Percentiles rank a stretch among this genome's conserved stretches.
These are phyloP conservation scores for Desmodesmus armatus DNA, from an alignment of 139 green algal genomes.

Conservation along the genomic window DNA sequence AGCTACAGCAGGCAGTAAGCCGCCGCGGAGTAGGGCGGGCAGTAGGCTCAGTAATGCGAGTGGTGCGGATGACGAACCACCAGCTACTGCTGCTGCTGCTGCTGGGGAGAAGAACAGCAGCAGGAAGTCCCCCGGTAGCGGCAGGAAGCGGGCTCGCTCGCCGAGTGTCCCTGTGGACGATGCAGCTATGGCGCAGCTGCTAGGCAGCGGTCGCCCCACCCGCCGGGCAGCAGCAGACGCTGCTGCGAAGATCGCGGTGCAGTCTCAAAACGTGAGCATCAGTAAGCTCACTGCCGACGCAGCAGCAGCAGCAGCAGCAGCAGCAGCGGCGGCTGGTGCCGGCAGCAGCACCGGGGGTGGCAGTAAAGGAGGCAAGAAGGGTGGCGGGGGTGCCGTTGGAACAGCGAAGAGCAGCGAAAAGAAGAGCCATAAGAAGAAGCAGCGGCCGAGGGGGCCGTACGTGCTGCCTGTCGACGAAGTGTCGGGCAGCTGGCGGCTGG, in stretches of 20 bases:
- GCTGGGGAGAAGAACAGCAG: not conserved
- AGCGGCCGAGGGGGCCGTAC: not conserved
- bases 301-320: not conserved
- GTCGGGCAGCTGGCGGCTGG: constrained; percentile 27
- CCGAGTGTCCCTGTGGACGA: too few species aligned
- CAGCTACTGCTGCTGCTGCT: not conserved
- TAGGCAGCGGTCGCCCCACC: not conserved
- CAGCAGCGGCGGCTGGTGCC: not conserved
- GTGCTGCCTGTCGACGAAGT: constrained; percentile 35
- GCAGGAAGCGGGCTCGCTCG: too few species aligned
- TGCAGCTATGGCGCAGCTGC: not conserved
- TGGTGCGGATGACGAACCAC: not conserved
- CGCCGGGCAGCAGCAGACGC: constrained; percentile 27
- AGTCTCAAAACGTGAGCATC: constrained; percentile 1
- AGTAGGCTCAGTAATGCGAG: not conserved
- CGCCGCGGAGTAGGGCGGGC: not conserved
- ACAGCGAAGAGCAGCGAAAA: too few species aligned
- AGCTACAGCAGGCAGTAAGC: not conserved
- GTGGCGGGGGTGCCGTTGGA: not conserved
- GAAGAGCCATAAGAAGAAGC: too few species aligned
- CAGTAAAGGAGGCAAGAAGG: not conserved
- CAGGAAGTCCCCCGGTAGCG: not conserved
- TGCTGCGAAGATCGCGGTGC: constrained; percentile 26
- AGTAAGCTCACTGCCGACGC: constrained; percentile 16
- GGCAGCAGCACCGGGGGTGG: not conserved